Evolutionary conservation across 768 basidiomycete genomes (phyloP).

Genomic region (Mycena olivaceomarginata): DNA sequence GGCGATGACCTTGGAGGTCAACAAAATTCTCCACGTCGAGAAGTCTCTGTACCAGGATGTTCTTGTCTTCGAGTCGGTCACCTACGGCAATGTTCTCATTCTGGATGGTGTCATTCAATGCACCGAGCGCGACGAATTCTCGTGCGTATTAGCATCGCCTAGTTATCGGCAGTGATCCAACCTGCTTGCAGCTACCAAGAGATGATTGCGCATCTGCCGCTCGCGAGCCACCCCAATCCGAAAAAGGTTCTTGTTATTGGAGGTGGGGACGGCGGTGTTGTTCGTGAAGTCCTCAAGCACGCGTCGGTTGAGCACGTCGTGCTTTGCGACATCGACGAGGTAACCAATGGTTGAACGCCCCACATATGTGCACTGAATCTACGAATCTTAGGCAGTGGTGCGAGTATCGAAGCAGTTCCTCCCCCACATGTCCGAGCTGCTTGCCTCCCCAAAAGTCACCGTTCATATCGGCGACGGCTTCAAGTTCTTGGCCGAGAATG

Average conservation of each 20-base stretch:
- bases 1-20: conserved; percentile 97
- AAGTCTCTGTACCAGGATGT: conserved; percentile 97
- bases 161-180: conserved; percentile 20
- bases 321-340: conserved; percentile 98
- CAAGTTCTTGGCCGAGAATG: conserved; percentile 95
- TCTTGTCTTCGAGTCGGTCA: conserved; percentile 96
- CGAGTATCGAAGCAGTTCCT: conserved; percentile 96
- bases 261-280: conserved; percentile 98
- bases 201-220: conserved; percentile 99
- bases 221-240: conserved; percentile 97
- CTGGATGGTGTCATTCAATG: conserved; percentile 97
- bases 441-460: conserved; percentile 86
- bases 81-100: conserved; percentile 97
- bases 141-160: conserved; percentile 72
- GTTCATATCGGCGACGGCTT: conserved; percentile 96
- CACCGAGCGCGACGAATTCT: conserved; percentile 99
- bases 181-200: conserved; percentile 89
- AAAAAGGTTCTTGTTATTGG: conserved; percentile 98
- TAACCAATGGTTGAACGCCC: conserved; percentile 48
- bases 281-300: conserved; percentile 98
- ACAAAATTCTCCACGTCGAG: conserved; percentile 95
- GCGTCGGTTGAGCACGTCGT: conserved; percentile 93
- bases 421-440: conserved; percentile 93
- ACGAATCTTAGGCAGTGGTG: conserved; percentile 83
- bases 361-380: background rate